A percentile compares a stretch with the other conserved stretches of the same genome.
Conservation (phyloP, 768 basidiomycete genomes). For the Xerocomellus dryophilus region DNA sequence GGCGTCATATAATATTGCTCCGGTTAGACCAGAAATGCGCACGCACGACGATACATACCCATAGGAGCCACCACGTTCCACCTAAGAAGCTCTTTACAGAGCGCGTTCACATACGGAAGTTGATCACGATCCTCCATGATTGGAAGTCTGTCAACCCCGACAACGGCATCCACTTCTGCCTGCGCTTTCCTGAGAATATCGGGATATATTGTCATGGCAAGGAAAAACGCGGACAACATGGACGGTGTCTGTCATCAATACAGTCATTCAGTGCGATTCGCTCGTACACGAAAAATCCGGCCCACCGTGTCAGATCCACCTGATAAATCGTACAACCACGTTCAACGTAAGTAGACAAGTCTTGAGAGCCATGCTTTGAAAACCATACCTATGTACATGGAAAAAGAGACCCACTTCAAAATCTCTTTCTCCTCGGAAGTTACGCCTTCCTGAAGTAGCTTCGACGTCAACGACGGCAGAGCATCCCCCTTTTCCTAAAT, state of each 20-base stretch:
- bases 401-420: constrained; percentile 13
- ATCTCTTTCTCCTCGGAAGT: constrained; percentile 10
- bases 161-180: constrained; percentile 9
- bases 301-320: constrained; percentile 24
- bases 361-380: not conserved
- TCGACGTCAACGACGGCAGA: constrained; percentile 12
- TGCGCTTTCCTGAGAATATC: constrained; percentile 9
- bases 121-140: constrained; percentile 8
- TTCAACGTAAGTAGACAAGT: not conserved
- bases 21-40: not conserved
- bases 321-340: constrained; percentile 5
- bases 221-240: constrained; percentile 15
- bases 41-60: not conserved
- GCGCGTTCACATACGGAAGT: constrained; percentile 15
- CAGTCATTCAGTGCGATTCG: not conserved
- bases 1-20: not conserved
- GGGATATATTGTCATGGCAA: constrained; percentile 15
- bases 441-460: constrained; percentile 5
- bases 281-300: constrained; percentile 18
- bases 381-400: constrained; percentile 16
- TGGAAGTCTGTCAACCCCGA: constrained; percentile 14
- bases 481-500: constrained; percentile 11
- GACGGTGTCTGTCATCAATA: constrained; percentile 15
- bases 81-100: constrained; percentile 15
- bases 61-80: constrained; percentile 1